Conservation (phyloP, 495 filamentous ascomycete species). For the Aspergillus coremiiformis region DNA sequence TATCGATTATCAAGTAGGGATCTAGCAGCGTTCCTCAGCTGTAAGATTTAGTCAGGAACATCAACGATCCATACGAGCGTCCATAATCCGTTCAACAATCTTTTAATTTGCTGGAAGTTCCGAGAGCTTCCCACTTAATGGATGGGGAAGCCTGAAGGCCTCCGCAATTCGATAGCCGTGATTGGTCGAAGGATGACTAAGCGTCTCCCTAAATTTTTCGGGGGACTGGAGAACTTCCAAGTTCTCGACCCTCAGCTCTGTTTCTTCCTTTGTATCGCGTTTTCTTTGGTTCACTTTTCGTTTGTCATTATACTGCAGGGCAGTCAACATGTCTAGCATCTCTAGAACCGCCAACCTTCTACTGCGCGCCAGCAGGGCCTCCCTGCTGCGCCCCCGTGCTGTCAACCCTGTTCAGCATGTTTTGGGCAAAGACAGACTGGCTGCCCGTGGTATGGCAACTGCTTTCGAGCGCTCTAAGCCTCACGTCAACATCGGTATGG, state of each 20-base stretch:
- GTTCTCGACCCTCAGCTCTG: conserved; percentile 17
- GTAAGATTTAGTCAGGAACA: not conserved
- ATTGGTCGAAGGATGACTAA: conserved; percentile 40
- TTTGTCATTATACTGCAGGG: conserved; percentile 28
- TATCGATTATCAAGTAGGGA: not conserved
- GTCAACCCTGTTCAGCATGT: conserved; percentile 65
- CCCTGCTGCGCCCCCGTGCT: conserved; percentile 51
- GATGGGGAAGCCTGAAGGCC: conserved; percentile 6
- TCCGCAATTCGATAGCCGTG: conserved; percentile 33
- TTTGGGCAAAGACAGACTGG: conserved; percentile 57
- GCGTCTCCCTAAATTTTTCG: conserved; percentile 38
- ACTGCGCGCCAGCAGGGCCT: conserved; percentile 58
- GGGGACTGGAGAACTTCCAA: conserved; percentile 15
- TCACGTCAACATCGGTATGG: conserved; percentile 91
- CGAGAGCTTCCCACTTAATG: not conserved
- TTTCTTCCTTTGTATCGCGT: conserved; percentile 26
- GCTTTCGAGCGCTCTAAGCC: conserved; percentile 89
- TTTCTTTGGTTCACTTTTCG: conserved; percentile 30
- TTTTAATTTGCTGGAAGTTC: not conserved
- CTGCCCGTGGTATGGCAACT: conserved; percentile 64
- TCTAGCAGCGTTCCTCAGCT: not conserved
- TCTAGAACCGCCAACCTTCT: conserved; percentile 61
- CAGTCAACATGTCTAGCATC: conserved; percentile 55
- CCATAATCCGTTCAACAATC: not conserved
- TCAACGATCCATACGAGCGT: not conserved